A percentile compares a stretch with the other conserved stretches of the same genome.
phyloP scores from a whole-genome alignment of 169 alveolate species.

The Plasmodium sp. region DNA sequence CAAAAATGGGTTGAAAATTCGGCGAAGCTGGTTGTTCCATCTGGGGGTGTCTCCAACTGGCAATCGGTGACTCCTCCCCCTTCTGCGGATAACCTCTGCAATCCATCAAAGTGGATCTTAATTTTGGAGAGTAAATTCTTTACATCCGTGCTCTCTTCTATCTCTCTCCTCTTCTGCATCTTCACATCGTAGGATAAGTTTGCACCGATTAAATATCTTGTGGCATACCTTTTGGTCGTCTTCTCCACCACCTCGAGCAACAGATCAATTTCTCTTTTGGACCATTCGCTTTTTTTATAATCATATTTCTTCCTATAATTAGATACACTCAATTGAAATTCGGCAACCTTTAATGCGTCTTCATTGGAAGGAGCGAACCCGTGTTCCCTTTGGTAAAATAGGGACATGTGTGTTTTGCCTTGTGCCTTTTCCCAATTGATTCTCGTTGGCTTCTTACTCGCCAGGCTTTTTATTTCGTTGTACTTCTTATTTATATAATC shows the following conservation, averaged over 20 bases:
- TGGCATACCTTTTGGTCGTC: conserved; percentile 33
- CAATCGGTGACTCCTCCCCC: not conserved
- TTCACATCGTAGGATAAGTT: conserved; percentile 34
- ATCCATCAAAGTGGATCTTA: conserved; percentile 27
- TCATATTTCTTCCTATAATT: conserved; percentile 70
- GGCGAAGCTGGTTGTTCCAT: not conserved
- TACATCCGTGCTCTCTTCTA: conserved; percentile 14
- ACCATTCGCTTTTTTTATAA: conserved; percentile 56
- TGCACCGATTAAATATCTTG: conserved; percentile 23
- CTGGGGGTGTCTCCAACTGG: not conserved
- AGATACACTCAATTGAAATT: conserved; percentile 16
- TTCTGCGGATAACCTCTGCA: not conserved
- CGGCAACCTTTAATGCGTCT: conserved; percentile 50
- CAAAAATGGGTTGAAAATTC: conserved; percentile 31
- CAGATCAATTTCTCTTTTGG: conserved; percentile 35
- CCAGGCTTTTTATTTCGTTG: conserved; percentile 60
- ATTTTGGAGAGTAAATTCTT: conserved; percentile 15
- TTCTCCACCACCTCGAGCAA: conserved; percentile 28
- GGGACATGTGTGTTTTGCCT: conserved; percentile 53
- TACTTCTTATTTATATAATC: conserved; percentile 50
- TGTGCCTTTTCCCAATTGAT: conserved; percentile 34
- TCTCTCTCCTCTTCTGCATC: conserved; percentile 6
- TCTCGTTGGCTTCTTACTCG: conserved; percentile 52
- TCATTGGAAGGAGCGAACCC: conserved; percentile 68
- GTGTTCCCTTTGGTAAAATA: conserved; percentile 36